Percentiles rank a stretch among this genome's conserved stretches.
Conservation (phyloP, 2,329 filamentous ascomycete genomes). For the Ophiostoma novo-ulmi region DNA sequence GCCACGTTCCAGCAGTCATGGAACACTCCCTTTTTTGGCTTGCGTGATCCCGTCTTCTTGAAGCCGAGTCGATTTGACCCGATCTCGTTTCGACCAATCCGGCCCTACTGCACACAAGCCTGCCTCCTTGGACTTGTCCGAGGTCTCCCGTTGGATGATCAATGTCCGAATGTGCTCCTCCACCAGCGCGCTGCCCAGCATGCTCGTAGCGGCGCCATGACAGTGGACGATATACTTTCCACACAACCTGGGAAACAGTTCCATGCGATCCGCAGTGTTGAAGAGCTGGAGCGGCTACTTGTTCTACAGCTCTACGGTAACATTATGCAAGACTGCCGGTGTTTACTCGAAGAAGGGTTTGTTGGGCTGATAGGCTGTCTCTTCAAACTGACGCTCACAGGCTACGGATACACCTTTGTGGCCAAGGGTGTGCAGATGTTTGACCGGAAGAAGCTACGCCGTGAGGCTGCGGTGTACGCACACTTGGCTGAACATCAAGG, state of each 20-base stretch:
- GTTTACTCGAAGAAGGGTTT: constrained; percentile 13
- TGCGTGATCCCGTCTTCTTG: not conserved
- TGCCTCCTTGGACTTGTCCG: constrained; percentile 15
- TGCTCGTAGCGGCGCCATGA: not conserved
- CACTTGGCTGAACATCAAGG: not conserved
- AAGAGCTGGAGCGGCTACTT: not conserved
- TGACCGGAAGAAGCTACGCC: constrained; percentile 19
- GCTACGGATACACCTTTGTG: constrained; percentile 27
- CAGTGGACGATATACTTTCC: not conserved
- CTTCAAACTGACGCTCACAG: constrained; percentile 26
- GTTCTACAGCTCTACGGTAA: constrained; percentile 22
- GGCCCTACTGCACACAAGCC: constrained; percentile 22
- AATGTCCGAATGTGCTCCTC: constrained; percentile 20
- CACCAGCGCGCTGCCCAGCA: not conserved
- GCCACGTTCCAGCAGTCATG: not conserved
- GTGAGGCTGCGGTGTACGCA: constrained; percentile 24
- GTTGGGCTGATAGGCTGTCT: constrained; percentile 22
- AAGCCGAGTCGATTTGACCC: not conserved
- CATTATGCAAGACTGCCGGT: constrained; percentile 22
- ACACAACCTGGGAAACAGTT: not conserved
- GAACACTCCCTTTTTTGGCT: not conserved
- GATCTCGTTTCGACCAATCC: not conserved
- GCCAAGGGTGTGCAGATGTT: constrained; percentile 26
- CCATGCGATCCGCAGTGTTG: not conserved
- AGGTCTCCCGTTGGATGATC: not conserved